Base-by-base conservation (phyloP, 306 rosid species). In the Begonia peltatifolia region DNA sequence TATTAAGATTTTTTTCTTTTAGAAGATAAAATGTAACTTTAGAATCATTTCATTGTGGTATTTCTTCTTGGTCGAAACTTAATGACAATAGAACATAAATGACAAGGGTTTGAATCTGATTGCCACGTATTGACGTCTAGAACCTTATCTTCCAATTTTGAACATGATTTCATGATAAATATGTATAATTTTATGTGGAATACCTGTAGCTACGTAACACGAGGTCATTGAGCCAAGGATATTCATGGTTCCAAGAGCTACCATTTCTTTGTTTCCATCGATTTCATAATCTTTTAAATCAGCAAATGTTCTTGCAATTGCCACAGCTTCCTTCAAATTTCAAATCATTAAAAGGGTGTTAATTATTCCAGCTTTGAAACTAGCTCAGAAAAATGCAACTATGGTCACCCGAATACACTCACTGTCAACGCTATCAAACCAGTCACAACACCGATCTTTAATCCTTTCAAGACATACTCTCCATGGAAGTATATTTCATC, bases 281-380 rank as follows among this genome's bases (percentile, higher is more conserved):
- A 90, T 17, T 52, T 79, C 59, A 56, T 90, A 90, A 77, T 80
- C 87, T 69, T 78, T 85, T 72, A 74, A 60, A 14, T 80, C 65
- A 41, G 95, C 95, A 73, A 90, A 90, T 51, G 97, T 90, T 80
- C 95, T 90, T 25, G 74, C 97, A 65, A 90, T 85, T 5, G 97
- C 95, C 46, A 85, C 76, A 41, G 85, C 97, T 85, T 90, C 97
- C 95, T 89, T 16, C 2, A 36, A 36, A 35, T 30, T 30, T 30
- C 23, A 30, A 30, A 6, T 30, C 38, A 30, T 30, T 30, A 30
- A 30, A n/a, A 30, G 38, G 38, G 38, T 30, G 38, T 30, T 3
- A 30, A 30, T 6, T 30, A 30, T 30, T 30, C 1, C 38, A 6
- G 6, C 38, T 30, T 30, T 30, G 38, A 30, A 1, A 1, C 38